phyloP scores from a whole-genome alignment of 768 basidiomycete genomes.

The Paxillus ammoniavirescens region DNA sequence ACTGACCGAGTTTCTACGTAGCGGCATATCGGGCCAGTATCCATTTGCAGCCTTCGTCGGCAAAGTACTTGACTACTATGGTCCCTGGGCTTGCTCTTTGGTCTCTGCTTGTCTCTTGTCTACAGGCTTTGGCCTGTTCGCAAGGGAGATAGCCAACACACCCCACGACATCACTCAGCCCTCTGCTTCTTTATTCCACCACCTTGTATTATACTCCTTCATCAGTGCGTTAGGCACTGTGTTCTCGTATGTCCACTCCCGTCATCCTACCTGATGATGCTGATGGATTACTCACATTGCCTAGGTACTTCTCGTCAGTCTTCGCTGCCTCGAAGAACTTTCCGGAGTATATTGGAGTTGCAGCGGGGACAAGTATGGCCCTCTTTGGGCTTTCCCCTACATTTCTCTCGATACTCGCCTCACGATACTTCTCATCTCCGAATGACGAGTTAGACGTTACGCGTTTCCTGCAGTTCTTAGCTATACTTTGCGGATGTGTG shows the following conservation, averaged over 20 bases:
- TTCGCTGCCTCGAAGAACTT: slow-evolving; percentile 76
- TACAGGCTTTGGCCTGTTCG: slow-evolving; percentile 60
- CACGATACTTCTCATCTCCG: slow-evolving; percentile 53
- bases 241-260: slow-evolving; percentile 55
- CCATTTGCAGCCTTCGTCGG: slow-evolving; percentile 71
- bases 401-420: slow-evolving; percentile 64
- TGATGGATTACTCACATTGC: neutral
- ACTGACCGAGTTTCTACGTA: slow-evolving; percentile 25
- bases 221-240: slow-evolving; percentile 67
- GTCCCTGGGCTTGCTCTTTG: slow-evolving; percentile 68
- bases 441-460: slow-evolving; percentile 45
- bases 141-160: slow-evolving; percentile 51
- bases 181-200: slow-evolving; percentile 46
- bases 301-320: slow-evolving; percentile 66
- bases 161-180: slow-evolving; percentile 38
- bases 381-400: slow-evolving; percentile 83
- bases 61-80: slow-evolving; percentile 62
- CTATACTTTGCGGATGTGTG: slow-evolving; percentile 48
- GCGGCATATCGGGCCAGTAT: slow-evolving; percentile 84
- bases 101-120: slow-evolving; percentile 58
- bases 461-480: slow-evolving; percentile 56
- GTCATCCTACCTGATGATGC: neutral
- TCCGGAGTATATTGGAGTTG: slow-evolving; percentile 60
- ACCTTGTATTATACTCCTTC: slow-evolving; percentile 57
- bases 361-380: slow-evolving; percentile 66